These are phyloP conservation scores for Ganoderma meredithae DNA, from an alignment of 1,284 basidiomycete genomes.

Conservation along the genomic window DNA sequence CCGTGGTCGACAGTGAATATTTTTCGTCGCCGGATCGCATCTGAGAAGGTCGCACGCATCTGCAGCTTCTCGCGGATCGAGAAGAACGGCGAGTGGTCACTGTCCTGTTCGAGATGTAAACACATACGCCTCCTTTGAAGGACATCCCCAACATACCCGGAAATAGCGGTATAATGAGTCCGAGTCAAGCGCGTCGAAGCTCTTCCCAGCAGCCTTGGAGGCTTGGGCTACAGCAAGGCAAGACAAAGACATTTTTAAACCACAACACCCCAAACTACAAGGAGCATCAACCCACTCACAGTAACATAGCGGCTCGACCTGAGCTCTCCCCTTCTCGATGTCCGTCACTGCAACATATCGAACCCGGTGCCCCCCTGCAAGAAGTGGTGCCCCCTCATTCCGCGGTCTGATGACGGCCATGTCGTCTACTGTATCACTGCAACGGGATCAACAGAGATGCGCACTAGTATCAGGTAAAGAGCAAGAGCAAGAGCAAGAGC, in stretches of 20 bases:
- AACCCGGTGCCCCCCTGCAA: not conserved
- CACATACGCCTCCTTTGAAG: not conserved
- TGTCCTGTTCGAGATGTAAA: not conserved
- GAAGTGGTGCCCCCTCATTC: not conserved
- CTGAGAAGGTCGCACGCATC: not conserved
- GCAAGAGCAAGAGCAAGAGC: not conserved
- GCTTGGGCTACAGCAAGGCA: not conserved
- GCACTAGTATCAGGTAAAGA: not conserved
- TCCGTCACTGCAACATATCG: not conserved
- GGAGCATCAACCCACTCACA: not conserved
- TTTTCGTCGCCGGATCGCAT: not conserved
- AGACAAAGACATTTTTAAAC: not conserved
- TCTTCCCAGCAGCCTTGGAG: not conserved
- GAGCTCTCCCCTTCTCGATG: not conserved
- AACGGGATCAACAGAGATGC: not conserved
- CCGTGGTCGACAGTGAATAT: not conserved
- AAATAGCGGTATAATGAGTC: constrained; percentile 1
- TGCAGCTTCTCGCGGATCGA: not conserved
- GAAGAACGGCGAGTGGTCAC: not conserved
- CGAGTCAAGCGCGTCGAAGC: not conserved
- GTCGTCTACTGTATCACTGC: not conserved
- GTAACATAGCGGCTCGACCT: not conserved
- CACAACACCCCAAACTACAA: no score
- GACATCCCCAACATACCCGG: not conserved
- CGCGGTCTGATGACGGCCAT: not conserved